These are phyloP conservation scores for Vigna unguiculata DNA, from an alignment of 306 rosid species.

Conservation along the genomic window DNA sequence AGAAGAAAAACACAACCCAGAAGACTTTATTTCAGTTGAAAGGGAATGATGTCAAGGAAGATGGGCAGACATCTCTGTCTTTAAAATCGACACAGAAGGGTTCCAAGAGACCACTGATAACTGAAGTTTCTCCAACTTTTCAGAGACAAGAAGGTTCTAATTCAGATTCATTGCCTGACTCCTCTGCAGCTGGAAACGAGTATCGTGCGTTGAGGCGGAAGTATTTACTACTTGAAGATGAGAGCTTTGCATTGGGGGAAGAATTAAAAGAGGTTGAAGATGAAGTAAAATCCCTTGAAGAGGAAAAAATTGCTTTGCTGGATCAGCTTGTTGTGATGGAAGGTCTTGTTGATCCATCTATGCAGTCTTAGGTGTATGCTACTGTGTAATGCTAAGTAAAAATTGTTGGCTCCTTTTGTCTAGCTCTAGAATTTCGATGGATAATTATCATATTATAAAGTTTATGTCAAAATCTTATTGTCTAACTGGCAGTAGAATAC, in stretches of 20 bases:
- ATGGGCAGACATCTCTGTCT: conserved; percentile 48
- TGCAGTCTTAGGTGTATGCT: conserved; percentile 49
- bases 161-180: conserved; percentile 85
- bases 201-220: conserved; percentile 80
- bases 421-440: conserved; percentile 40
- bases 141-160: conserved; percentile 81
- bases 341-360: conserved; percentile 72
- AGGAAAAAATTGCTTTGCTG: conserved; percentile 78
- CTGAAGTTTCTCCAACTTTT: conserved; percentile 61
- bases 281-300: conserved; percentile 82
- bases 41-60: conserved; percentile 56
- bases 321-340: conserved; percentile 91
- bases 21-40: conserved; percentile 56
- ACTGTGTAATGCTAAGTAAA: conserved; percentile 29
- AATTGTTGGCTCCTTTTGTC: conserved; percentile 29
- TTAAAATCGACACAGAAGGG: conserved; percentile 61
- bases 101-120: conserved; percentile 63
- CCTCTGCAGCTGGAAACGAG: conserved; percentile 72
- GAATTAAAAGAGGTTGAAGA: conserved; percentile 73
- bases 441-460: conserved; percentile 22
- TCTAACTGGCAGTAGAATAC: conserved; percentile 9
- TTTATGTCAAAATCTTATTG: conserved; percentile 6
- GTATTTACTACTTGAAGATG: conserved; percentile 81
- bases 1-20: conserved; percentile 60
- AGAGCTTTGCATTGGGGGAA: conserved; percentile 74